These are phyloP conservation scores for Backusella luteola DNA, from an alignment of 192 early-diverging fungal genomes.

Conservation along the genomic window DNA sequence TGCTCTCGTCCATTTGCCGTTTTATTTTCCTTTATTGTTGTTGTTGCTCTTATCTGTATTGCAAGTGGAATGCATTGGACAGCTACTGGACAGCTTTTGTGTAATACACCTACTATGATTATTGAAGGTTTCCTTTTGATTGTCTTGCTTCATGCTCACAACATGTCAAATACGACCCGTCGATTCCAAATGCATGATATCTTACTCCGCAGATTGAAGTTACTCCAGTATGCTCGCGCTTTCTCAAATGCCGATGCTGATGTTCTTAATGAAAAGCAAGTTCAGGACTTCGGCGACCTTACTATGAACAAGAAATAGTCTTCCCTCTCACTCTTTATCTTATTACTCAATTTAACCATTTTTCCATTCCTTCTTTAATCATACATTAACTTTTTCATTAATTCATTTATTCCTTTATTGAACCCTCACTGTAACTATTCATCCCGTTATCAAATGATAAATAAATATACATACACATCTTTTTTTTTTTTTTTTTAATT, in stretches of 20 bases:
- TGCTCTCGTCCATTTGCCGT: slow-evolving; percentile 10
- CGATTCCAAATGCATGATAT: slow-evolving; percentile 16
- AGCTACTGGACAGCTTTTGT: slow-evolving; percentile 17
- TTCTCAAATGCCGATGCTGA: not conserved
- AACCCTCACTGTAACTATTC: not conserved
- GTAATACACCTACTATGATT: slow-evolving; percentile 21
- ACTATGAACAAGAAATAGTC: not conserved
- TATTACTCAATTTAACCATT: not conserved
- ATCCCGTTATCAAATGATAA: not conserved
- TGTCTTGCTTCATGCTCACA: slow-evolving; percentile 21
- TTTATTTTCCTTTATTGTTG: not conserved
- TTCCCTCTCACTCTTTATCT: not conserved
- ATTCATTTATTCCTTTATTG: not conserved
- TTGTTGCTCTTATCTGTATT: slow-evolving; percentile 12
- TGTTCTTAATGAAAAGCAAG: not conserved
- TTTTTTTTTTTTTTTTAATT: not conserved
- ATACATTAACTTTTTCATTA: not conserved
- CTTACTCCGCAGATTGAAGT: slow-evolving; percentile 6
- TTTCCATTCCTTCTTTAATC: not conserved
- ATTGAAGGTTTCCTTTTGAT: slow-evolving; percentile 26
- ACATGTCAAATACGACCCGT: slow-evolving; percentile 7
- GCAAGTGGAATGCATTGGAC: slow-evolving; percentile 25
- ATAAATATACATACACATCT: not conserved
- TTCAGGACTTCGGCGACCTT: not conserved
- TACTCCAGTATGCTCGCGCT: not conserved